A percentile compares a stretch with the other conserved stretches of the same genome.
Evolutionary conservation across 2,329 filamentous ascomycete genomes (phyloP).

Genomic region (Phaeophleospora eucalypticola): DNA sequence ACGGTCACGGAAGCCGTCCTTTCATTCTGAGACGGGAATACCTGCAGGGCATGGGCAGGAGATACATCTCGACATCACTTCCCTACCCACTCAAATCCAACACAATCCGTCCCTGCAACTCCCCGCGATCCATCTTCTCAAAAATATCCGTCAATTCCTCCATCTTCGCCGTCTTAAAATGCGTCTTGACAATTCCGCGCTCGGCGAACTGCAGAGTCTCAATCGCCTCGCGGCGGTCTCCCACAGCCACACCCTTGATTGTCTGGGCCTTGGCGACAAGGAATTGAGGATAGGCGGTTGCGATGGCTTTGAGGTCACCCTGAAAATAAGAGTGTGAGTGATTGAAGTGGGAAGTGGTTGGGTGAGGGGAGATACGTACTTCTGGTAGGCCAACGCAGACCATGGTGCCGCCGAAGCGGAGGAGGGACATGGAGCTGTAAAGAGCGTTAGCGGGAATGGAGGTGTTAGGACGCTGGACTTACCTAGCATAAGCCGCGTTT

Average conservation of each 20-base stretch:
- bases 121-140: constrained; percentile 44
- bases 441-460: constrained; percentile 2
- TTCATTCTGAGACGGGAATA: too few relatives aligned
- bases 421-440: constrained; percentile 34
- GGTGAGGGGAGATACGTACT: background rate
- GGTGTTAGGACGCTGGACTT: constrained; percentile 5
- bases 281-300: constrained; percentile 37
- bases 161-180: constrained; percentile 45
- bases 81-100: constrained; percentile 36
- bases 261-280: constrained; percentile 41
- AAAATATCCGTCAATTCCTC: constrained; percentile 45
- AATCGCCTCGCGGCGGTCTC: constrained; percentile 45
- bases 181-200: constrained; percentile 45
- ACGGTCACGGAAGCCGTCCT: too few relatives aligned
- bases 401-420: constrained; percentile 44
- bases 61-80: background rate
- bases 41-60: too few relatives aligned
- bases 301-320: constrained; percentile 44
- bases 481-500: constrained; percentile 44
- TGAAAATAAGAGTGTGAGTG: constrained; percentile 22
- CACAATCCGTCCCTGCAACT: constrained; percentile 46
- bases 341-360: background rate
- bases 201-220: constrained; percentile 47
- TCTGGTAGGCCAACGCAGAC: constrained; percentile 49
- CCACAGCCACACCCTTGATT: constrained; percentile 46